These are phyloP conservation scores for Penicillium concentricum DNA, from an alignment of 2,329 filamentous ascomycete genomes.

Conservation along the genomic window DNA sequence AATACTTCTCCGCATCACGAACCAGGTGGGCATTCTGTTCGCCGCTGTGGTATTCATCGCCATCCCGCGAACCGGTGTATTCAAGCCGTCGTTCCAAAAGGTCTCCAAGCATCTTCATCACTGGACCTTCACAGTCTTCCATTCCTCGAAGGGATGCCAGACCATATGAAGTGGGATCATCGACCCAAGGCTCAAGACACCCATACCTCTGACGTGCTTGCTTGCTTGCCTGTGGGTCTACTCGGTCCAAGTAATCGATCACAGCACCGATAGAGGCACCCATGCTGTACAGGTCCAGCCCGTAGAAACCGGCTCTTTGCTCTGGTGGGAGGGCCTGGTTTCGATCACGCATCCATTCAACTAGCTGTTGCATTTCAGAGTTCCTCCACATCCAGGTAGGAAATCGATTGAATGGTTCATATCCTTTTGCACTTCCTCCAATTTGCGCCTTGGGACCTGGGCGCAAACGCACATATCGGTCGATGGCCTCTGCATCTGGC, in stretches of 20 bases:
- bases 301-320: conserved; percentile 47
- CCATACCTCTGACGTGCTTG: conserved; percentile 48
- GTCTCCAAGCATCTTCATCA: conserved; percentile 48
- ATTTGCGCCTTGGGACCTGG: conserved; percentile 38
- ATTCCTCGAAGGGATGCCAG: conserved; percentile 44
- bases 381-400: conserved; percentile 60
- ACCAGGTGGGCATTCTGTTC: conserved; percentile 55
- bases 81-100: conserved; percentile 46
- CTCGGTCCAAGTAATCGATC: conserved; percentile 49
- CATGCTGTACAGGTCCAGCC: conserved; percentile 54
- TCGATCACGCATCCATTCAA: conserved; percentile 52
- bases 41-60: conserved; percentile 50
- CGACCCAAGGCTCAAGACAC: conserved; percentile 50
- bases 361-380: conserved; percentile 50
- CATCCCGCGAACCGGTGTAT: conserved; percentile 37
- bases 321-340: conserved; percentile 37
- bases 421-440: conserved; percentile 24
- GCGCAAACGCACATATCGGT: conserved; percentile 51
- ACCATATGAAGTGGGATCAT: conserved; percentile 52
- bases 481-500: conserved; percentile 54
- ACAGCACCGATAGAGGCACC: conserved; percentile 48
- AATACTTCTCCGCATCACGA: conserved; percentile 52
- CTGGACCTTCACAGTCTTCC: conserved; percentile 47
- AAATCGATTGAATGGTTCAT: conserved; percentile 50
- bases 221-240: conserved; percentile 47